These are phyloP conservation scores for Mycena belliarum DNA, from an alignment of 768 basidiomycete genomes.

Conservation along the genomic window DNA sequence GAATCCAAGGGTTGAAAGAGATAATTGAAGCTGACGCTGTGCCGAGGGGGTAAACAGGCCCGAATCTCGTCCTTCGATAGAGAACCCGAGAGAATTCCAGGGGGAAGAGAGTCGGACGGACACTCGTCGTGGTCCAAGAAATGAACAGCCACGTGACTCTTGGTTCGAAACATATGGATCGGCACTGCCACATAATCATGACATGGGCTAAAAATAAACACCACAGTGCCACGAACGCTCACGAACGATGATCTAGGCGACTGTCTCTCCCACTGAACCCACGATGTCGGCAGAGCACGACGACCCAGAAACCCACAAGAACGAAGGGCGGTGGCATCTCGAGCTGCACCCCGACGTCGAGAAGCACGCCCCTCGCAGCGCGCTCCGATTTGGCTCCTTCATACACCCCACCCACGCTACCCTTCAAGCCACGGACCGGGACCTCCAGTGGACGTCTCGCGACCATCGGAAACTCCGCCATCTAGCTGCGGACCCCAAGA, in stretches of 20 bases:
- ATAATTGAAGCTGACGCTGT: no score
- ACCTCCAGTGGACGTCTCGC: constrained; percentile 41
- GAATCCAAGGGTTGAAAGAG: no score
- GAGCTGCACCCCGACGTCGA: constrained; percentile 30
- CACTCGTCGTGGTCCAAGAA: no score
- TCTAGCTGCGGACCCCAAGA: constrained; percentile 25
- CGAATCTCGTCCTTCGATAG: no score
- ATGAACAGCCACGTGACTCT: no score
- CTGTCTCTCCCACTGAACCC: background rate
- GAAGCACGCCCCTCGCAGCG: constrained; percentile 28
- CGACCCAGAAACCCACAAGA: constrained; percentile 6
- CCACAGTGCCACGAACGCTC: background rate
- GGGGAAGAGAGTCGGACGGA: no score
- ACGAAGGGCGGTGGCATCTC: constrained; percentile 29
- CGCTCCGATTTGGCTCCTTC: constrained; percentile 29
- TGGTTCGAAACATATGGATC: background rate
- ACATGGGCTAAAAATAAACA: background rate
- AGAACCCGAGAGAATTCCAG: no score
- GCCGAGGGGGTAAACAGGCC: no score
- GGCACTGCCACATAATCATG: background rate
- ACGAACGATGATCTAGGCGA: background rate
- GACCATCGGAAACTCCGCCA: constrained; percentile 41
- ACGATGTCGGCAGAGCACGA: constrained; percentile 5
- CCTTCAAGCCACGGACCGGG: constrained; percentile 20
- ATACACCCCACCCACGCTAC: constrained; percentile 40